phyloP scores from a whole-genome alignment of 805 yeast genomes.

The Kodamaea jinghongensis region DNA sequence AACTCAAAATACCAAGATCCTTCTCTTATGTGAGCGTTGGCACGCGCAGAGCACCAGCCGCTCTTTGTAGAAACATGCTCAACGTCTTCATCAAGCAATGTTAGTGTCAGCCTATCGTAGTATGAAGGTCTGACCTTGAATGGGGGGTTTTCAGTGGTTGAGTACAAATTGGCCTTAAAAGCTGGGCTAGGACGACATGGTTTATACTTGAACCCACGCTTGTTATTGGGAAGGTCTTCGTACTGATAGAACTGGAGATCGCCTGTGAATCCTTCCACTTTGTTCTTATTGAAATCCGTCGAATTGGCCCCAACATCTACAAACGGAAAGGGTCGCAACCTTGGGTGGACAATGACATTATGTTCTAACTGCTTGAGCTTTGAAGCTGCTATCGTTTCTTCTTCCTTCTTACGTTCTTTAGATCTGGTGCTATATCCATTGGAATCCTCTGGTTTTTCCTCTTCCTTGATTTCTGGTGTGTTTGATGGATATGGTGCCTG shows the following conservation, averaged over 20 bases:
- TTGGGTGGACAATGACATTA: constrained; percentile 32
- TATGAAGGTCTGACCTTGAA: constrained; percentile 53
- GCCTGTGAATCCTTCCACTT: no score
- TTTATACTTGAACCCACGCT: constrained; percentile 75
- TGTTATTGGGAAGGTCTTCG: constrained; percentile 81
- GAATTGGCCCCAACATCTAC: constrained; percentile 9
- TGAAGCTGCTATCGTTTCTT: no score
- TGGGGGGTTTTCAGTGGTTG: constrained; percentile 75
- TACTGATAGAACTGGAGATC: constrained; percentile 35
- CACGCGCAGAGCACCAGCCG: constrained; percentile 81
- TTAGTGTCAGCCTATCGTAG: constrained; percentile 68
- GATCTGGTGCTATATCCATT: constrained; percentile 26
- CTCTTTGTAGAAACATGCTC: constrained; percentile 50
- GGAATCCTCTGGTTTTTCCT: constrained; percentile 7
- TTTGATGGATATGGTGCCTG: no score
- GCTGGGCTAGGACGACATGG: constrained; percentile 72
- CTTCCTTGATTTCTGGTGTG: neutral
- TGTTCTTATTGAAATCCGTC: no score
- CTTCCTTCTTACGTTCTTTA: constrained; percentile 20
- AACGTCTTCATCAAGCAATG: constrained; percentile 31
- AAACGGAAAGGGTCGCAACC: constrained; percentile 36
- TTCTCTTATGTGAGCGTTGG: constrained; percentile 71
- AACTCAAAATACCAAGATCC: constrained; percentile 83
- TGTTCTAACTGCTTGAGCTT: constrained; percentile 10
- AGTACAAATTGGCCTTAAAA: constrained; percentile 56